Evolutionary conservation across 2,329 filamentous ascomycete genomes (phyloP), one percentile per base, ranked within the genome.

Genomic region (Aspergillus brasiliensis): DNA sequence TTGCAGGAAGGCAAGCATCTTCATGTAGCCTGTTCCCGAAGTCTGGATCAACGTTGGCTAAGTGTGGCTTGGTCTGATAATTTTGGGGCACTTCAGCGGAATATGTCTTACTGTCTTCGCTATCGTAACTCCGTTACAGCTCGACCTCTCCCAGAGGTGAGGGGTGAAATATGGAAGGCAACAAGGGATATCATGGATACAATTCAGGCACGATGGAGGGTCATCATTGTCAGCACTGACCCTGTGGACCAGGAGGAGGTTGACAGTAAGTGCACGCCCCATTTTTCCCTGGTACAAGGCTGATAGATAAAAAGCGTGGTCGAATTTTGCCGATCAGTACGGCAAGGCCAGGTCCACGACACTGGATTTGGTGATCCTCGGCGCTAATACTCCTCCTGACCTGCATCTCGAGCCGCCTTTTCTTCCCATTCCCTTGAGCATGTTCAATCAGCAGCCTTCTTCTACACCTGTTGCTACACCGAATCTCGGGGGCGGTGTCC

Each of bases 31-130:
- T 86, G 84, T 66, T 83, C 84, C 3, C 73, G 79, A 37, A 87
- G 84, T 62, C 66, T 78, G 8, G 83, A 87, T 64, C 78, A 82
- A 27, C 76, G 80, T 19, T 88, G 86, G 86, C 67, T 87, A 23
- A 84, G 81, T 6, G 84, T 81, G 3, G 82, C 83, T 1, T 88
- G 86, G 86, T 83, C 82, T 1, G 84, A 88, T 71, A 83, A 78
- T 60, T 80, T 77, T 25, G 86, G 86, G 8, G 79, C 77, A 40
- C 79, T 84, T 42, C 82, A 86, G 62, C 77, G 80, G 19, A 81
- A 74, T 2, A 79, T 82, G 60, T 82, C 84, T 0, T 87, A 86
- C 65, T 83, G 83, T 61, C 70, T 86, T 67, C 70, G 79, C 66
- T 67, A 77, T 74, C 63, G 75, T 69, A 61, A 70, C 19, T 71